A percentile compares a stretch with the other conserved stretches of the same genome.
Evolutionary conservation across 345 rosid species (phyloP).

Genomic region (Sonneratia alba): DNA sequence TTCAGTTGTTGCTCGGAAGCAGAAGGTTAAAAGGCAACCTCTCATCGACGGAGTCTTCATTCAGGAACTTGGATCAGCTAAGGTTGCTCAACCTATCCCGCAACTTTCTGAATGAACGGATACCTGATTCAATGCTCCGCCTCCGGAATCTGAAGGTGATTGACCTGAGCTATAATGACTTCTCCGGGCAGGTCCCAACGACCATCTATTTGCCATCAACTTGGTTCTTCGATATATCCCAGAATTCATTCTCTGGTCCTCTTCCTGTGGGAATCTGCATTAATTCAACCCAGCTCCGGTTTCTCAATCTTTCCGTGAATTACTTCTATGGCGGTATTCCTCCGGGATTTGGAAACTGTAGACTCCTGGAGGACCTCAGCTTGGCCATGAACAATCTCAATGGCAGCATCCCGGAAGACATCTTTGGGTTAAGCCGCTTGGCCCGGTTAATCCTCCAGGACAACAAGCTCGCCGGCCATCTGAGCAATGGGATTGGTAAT

Average conservation of each 20-base stretch:
- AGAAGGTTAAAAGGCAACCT: conserved; percentile 4
- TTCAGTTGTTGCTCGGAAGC: conserved; percentile 9
- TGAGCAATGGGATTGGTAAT: conserved; percentile 28
- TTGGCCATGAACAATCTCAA: conserved; percentile 7
- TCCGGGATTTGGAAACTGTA: conserved; percentile 5
- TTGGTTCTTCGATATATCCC: conserved; percentile 9
- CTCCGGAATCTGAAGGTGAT: conserved; percentile 11
- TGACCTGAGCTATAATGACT: conserved; percentile 10
- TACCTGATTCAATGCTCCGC: conserved; percentile 6
- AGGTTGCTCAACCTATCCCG: conserved; percentile 13
- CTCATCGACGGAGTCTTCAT: neutral
- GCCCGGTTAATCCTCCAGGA: conserved; percentile 35
- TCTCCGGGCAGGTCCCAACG: conserved; percentile 8
- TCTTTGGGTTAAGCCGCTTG: conserved; percentile 28
- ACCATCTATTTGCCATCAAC: conserved; percentile 6
- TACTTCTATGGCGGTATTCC: conserved; percentile 8
- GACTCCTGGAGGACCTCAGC: conserved; percentile 10
- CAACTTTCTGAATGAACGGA: neutral
- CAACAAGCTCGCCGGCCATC: conserved; percentile 44
- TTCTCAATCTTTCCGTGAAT: conserved; percentile 11
- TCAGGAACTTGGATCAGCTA: conserved; percentile 15
- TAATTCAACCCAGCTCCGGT: conserved; percentile 6
- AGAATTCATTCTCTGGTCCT: conserved; percentile 7
- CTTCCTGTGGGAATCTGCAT: conserved; percentile 8
- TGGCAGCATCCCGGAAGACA: conserved; percentile 7